Percentiles rank a stretch among this genome's conserved stretches.
Conservation (phyloP, 1,139 yeast genomes). For the Saccharomyces hybrid region DNA sequence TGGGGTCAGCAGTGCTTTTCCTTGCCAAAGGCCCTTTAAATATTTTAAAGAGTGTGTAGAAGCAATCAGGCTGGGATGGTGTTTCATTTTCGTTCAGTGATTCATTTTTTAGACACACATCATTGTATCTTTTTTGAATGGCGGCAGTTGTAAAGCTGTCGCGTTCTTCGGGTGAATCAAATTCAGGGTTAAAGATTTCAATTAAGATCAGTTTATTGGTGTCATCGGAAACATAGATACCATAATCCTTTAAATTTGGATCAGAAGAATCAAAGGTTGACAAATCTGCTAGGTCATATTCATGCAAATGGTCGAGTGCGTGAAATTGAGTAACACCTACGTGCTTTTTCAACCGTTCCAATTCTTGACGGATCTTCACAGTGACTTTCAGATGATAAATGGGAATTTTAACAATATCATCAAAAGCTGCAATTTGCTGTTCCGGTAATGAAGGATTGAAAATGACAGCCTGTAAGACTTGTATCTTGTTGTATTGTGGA, state of each 20-base stretch:
- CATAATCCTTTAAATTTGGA: slow-evolving; percentile 33
- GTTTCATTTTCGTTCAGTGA: slow-evolving; percentile 18
- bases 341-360: slow-evolving; percentile 21
- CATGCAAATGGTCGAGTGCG: slow-evolving; percentile 30
- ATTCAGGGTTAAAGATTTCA: slow-evolving; percentile 38
- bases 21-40: slow-evolving; percentile 51
- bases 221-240: slow-evolving; percentile 37
- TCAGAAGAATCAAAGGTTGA: slow-evolving; percentile 18
- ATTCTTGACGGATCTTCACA: slow-evolving; percentile 28
- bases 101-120: slow-evolving; percentile 28
- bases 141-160: slow-evolving; percentile 34
- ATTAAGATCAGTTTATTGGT: slow-evolving; percentile 38
- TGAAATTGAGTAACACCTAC: slow-evolving; percentile 31
- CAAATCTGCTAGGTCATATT: slow-evolving; percentile 34
- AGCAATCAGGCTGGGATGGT: slow-evolving; percentile 48
- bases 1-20: slow-evolving; percentile 37
- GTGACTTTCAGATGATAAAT: slow-evolving; percentile 33
- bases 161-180: slow-evolving; percentile 32
- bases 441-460: slow-evolving; percentile 12
- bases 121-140: slow-evolving; percentile 34
- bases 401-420: slow-evolving; percentile 20
- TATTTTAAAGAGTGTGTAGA: slow-evolving; percentile 50
- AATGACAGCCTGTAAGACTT: slow-evolving; percentile 25
- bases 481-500: slow-evolving; percentile 23
- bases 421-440: slow-evolving; percentile 7